Evolutionary conservation across 2,329 filamentous ascomycete species (phyloP).

Genomic region (Westerdykella ornata): DNA sequence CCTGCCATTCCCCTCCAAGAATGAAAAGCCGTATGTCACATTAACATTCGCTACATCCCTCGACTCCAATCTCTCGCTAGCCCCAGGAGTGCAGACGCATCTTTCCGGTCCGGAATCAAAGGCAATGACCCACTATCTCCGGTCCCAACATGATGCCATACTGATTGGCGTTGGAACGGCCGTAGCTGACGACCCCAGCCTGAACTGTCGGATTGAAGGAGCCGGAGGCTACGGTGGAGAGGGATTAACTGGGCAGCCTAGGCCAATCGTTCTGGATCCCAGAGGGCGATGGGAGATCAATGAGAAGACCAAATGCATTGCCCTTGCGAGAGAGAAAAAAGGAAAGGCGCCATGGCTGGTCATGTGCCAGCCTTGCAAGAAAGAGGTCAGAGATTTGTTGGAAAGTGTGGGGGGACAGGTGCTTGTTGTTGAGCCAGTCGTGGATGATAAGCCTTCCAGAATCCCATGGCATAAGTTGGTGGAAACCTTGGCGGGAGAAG

Average conservation of each 20-base stretch:
- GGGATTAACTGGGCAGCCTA: slow-evolving; percentile 57
- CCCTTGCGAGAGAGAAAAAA: slow-evolving; percentile 55
- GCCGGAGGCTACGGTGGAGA: slow-evolving; percentile 51
- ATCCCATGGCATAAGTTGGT: slow-evolving; percentile 58
- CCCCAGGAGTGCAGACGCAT: slow-evolving; percentile 71
- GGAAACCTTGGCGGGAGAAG: slow-evolving; percentile 49
- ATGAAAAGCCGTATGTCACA: slow-evolving; percentile 43
- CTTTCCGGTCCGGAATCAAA: slow-evolving; percentile 80
- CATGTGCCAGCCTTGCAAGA: slow-evolving; percentile 19
- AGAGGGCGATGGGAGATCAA: slow-evolving; percentile 63
- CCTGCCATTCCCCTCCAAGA: slow-evolving; percentile 33
- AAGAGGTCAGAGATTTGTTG: slow-evolving; percentile 28
- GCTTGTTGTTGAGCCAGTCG: slow-evolving; percentile 10
- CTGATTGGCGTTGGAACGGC: slow-evolving; percentile 80
- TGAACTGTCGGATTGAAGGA: slow-evolving; percentile 71
- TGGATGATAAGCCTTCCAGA: not conserved
- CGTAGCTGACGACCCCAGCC: slow-evolving; percentile 72
- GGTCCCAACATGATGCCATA: slow-evolving; percentile 75
- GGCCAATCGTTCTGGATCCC: slow-evolving; percentile 78
- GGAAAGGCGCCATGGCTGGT: slow-evolving; percentile 72
- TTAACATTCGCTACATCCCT: slow-evolving; percentile 89
- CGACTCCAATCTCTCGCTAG: slow-evolving; percentile 69
- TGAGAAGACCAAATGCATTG: slow-evolving; percentile 57
- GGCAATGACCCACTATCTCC: slow-evolving; percentile 87
- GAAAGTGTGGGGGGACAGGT: slow-evolving; percentile 23